Percentiles rank a stretch among this genome's conserved stretches.
Conservation (phyloP, 2,329 filamentous ascomycete genomes). For the Colletotrichum caudatum region DNA sequence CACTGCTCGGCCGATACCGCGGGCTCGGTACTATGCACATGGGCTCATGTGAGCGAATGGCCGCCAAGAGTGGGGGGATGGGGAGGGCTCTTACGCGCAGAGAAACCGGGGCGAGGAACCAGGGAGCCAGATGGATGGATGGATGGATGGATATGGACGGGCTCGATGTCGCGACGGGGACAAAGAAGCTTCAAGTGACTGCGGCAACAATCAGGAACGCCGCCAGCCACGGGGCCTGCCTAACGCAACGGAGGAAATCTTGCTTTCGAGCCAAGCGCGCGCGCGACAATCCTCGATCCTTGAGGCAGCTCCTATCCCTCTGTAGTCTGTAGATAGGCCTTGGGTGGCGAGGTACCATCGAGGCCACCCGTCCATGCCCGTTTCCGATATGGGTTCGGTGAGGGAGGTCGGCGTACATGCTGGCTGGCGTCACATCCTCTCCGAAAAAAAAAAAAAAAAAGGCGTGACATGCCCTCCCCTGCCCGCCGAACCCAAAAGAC, state of each 20-base stretch:
- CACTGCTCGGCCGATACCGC: background rate
- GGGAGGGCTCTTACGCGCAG: constrained; percentile 3
- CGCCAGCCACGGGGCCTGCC: background rate
- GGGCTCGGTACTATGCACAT: constrained; percentile 5
- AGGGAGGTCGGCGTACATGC: background rate
- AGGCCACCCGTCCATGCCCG: background rate
- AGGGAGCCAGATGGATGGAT: constrained; percentile 9
- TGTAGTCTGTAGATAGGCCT: constrained; percentile 21
- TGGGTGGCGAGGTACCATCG: constrained; percentile 18
- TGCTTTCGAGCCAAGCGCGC: background rate
- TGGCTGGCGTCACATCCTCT: constrained; percentile 29
- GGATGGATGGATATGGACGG: background rate
- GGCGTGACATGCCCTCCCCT: background rate
- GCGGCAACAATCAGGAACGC: background rate
- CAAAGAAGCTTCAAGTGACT: background rate
- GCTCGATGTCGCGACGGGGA: background rate
- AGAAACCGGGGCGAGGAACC: background rate
- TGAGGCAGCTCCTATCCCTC: constrained; percentile 16
- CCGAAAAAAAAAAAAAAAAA: background rate
- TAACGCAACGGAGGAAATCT: constrained; percentile 10
- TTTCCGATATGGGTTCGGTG: constrained; percentile 35
- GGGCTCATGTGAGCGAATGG: constrained; percentile 22
- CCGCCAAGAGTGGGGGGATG: constrained; percentile 7
- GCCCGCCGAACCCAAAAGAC: constrained; percentile 14
- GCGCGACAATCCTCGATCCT: constrained; percentile 12